These are phyloP conservation scores for Paraleonurus japonicus DNA, from an alignment of 257 asterid genomes.

Conservation along the genomic window DNA sequence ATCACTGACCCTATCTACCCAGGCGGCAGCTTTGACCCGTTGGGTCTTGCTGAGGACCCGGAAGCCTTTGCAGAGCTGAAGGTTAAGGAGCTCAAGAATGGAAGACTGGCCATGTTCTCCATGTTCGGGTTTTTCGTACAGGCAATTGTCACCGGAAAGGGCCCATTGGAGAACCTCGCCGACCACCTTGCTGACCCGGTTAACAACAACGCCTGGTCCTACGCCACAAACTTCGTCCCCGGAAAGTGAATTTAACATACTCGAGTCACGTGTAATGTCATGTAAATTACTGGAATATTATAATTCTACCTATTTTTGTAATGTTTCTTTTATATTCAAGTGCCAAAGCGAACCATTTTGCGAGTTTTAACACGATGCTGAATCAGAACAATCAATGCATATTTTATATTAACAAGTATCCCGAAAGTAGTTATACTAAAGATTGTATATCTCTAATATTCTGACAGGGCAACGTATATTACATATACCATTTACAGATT, in stretches of 20 bases:
- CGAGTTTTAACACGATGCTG: background rate
- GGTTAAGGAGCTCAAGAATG: slow-evolving; percentile 64
- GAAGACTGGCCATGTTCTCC: slow-evolving; percentile 61
- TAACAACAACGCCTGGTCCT: slow-evolving; percentile 65
- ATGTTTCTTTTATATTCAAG: background rate
- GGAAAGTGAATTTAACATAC: slow-evolving; percentile 38
- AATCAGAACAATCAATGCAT: background rate
- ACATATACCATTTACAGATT: slow-evolving; percentile 15
- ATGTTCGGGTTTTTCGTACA: slow-evolving; percentile 70
- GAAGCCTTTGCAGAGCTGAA: slow-evolving; percentile 64
- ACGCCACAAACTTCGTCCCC: slow-evolving; percentile 52
- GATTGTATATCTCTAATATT: slow-evolving; percentile 1
- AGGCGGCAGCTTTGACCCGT: slow-evolving; percentile 58
- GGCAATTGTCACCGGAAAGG: slow-evolving; percentile 65
- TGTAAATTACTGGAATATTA: slow-evolving; percentile 22
- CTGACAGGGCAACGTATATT: background rate
- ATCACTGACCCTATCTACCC: slow-evolving; percentile 56
- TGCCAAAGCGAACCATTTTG: no score
- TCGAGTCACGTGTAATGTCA: background rate
- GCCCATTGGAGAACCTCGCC: slow-evolving; percentile 63
- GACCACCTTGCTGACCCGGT: slow-evolving; percentile 65
- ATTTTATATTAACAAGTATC: no score
- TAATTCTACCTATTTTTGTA: background rate
- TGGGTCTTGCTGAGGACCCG: slow-evolving; percentile 60
- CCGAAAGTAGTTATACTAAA: no score